Conservation (phyloP, 2,329 filamentous ascomycete genomes). For the Cladosporium sp. region DNA sequence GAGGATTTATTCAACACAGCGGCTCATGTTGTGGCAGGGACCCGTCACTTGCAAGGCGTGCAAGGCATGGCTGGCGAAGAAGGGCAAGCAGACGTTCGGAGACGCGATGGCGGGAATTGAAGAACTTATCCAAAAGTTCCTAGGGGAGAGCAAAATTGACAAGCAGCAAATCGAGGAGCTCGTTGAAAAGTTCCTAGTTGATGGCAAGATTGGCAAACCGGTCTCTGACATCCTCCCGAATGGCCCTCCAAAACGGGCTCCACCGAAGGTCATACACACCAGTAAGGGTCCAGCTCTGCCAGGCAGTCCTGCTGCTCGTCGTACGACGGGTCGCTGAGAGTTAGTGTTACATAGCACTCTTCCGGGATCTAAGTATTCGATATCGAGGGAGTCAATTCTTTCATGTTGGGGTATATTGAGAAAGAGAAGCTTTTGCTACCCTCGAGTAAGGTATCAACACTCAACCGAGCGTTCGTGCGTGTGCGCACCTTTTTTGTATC, state of each 20-base stretch:
- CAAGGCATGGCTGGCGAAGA: slow-evolving; percentile 4
- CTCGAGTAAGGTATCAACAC: slow-evolving; percentile 1
- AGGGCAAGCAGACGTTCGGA: background rate
- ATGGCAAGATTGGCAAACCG: too few species aligned
- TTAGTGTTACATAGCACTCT: too few species aligned
- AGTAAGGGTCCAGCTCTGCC: background rate
- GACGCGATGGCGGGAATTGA: background rate
- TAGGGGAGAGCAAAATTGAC: too few species aligned
- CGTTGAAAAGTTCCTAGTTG: too few species aligned
- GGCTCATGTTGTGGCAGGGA: slow-evolving; percentile 2
- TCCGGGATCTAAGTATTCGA: too few species aligned
- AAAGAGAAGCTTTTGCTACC: background rate
- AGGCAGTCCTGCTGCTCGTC: background rate
- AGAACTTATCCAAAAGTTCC: too few species aligned
- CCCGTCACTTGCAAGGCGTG: slow-evolving; percentile 9
- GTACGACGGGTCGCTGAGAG: too few species aligned
- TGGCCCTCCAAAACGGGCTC: too few species aligned
- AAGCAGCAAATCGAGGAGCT: background rate
- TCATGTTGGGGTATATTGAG: slow-evolving; percentile 13
- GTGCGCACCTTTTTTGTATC: slow-evolving; percentile 1
- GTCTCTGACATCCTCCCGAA: too few species aligned
- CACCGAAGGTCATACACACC: background rate
- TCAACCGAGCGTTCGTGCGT: background rate
- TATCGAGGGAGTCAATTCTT: background rate
- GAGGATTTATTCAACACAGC: background rate